Evolutionary conservation across 768 basidiomycete genomes (phyloP), one percentile per base, ranked within the genome.

Genomic region (Calvatia gigantea): DNA sequence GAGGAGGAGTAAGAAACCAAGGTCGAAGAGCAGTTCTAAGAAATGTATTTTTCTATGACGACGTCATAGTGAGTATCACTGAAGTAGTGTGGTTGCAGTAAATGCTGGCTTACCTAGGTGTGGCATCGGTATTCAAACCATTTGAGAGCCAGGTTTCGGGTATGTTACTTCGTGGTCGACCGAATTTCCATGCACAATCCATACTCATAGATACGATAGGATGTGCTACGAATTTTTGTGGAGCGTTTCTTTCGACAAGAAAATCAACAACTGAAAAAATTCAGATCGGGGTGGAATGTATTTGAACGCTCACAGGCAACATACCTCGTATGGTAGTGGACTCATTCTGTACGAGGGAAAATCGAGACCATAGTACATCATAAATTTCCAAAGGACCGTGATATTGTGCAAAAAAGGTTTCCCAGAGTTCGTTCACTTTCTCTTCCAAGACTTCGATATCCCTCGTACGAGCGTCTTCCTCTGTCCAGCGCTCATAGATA

Each of bases 321-420:
- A 39, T 58, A 71, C 76, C 76, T 67, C 73, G 65, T 29, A 68
- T 48, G 27, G 51, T 25, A 19, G 48, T 50, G 3, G 42, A 3
- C 6, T 60, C 61, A 19, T 58, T 63, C 12, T 70, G 65, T 43
- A 70, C 65, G 25, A 71, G 53, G 2, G 69, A 69, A 55, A 81
- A 82, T 8, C 64, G 54, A 4, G 70, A 68, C 83, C 83, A 85
- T 25, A 85, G 63, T 12, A 77, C 69, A 4, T 71, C 70, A 47
- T 81, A 72, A 15, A 85, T 68, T 51, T 83, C 77, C 21, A 61
- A 63, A 7, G 69, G 58, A 21, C 65, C 70, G 15, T 75, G 73
- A 49, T 73, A 71, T 17, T 70, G 72, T 14, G 65, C 58, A 8
- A 84, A 66, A 61, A 79, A 84, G 14, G 63, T 54, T 4, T 63